Base-by-base conservation (phyloP, 495 filamentous ascomycete species). In the Rusavskia elegans region DNA sequence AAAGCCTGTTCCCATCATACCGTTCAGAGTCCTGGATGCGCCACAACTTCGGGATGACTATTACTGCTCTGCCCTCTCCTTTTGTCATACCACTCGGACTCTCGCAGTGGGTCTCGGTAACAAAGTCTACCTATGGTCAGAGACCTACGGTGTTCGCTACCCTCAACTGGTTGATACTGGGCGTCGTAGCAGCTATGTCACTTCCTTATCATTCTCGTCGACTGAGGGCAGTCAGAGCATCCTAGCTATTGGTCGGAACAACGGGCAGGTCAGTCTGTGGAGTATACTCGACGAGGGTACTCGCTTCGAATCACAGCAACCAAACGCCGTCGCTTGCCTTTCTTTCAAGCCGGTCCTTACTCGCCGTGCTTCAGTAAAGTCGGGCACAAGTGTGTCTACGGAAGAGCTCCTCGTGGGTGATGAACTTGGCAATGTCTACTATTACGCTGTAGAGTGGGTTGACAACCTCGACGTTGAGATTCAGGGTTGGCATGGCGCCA, bases 401-500 rank as follows among this genome's bases (percentile, higher is more conserved):
- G 89, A 98, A 63, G 87, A 95, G 53, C 77, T 98, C 37, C 72
- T 90, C 3, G 84, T 92, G 16, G 89, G 93, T 3, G 89, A 97
- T 54, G 88, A 97, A 57, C 59, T 73, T n/a, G 92, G 92, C 1
- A 77, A 77, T 49, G 65, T 98, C 3, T 94, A 87, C 67, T 87
- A 90, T 57, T 98, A 97, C 65, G 76, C 80, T 8, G 73, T 98
- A 7, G 87, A 96, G 62, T 96, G 90, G 90, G 82, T 87, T 19
- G 49, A 25, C 4, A 58, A 60, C 29, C 57, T 68, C 4, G 57
- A 59, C 16, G 54, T 60, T 49, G 66, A 68, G 27, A 62, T 76
- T 23, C 74, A 69, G 60, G 77, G 76, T 53, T 92, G 87, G 87
- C 72, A 75, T 30, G 87, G 90, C 14, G 69, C 79, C 10, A 82